phyloP scores from a whole-genome alignment of 345 rosid species.

The Citrus cavaleriei region DNA sequence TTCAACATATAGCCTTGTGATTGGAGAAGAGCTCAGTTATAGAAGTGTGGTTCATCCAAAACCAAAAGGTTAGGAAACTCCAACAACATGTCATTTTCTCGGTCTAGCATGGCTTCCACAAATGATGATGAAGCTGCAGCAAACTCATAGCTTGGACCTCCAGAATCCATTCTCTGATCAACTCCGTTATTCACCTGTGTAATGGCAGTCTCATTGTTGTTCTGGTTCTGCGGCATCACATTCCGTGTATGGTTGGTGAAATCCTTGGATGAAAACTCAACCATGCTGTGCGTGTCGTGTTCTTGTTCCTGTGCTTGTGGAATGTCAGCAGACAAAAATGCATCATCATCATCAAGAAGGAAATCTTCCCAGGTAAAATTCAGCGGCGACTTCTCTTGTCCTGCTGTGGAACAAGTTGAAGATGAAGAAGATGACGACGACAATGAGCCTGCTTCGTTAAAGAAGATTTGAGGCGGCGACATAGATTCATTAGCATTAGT shows the following conservation, averaged over 20 bases:
- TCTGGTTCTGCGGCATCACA: constrained; percentile 1
- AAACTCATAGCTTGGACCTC: constrained; percentile 12
- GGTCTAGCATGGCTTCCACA: constrained; percentile 61
- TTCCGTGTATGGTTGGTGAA: constrained; percentile 15
- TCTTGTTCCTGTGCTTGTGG: constrained; percentile 14
- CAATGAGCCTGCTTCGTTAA: constrained; percentile 24
- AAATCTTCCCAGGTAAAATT: constrained; percentile 78
- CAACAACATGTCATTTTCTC: constrained; percentile 61
- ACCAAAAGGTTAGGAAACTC: constrained; percentile 63
- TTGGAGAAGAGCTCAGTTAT: constrained; percentile 8
- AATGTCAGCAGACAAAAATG: constrained; percentile 19
- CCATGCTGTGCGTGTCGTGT: constrained; percentile 12
- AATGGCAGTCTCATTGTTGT: not conserved
- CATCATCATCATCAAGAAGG: constrained; percentile 69
- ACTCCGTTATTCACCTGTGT: constrained; percentile 2
- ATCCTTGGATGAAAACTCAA: constrained; percentile 26
- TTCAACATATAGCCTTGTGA: too few relatives aligned
- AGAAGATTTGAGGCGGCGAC: constrained; percentile 6
- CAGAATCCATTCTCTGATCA: constrained; percentile 13
- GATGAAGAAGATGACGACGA: constrained; percentile 40
- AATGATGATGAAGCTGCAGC: constrained; percentile 35
- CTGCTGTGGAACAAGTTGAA: constrained; percentile 56
- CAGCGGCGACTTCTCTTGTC: constrained; percentile 31
- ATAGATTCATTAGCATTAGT: constrained; percentile 10
- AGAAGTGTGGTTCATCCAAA: constrained; percentile 48